Base-by-base conservation (phyloP, 208 protist species). In the Trypanosoma melophagium region DNA sequence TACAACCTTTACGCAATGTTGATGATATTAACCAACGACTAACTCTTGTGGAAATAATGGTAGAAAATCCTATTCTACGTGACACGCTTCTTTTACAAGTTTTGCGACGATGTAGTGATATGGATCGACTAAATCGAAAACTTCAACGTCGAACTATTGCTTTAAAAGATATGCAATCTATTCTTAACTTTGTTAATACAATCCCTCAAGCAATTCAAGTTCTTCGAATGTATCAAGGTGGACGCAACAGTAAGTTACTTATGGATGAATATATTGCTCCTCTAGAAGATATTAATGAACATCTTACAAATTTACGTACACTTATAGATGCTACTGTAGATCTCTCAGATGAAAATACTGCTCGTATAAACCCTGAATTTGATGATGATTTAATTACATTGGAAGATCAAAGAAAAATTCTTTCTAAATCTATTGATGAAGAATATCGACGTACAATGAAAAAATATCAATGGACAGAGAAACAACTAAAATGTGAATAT, bases 1-100 rank as follows among this genome's bases (percentile, higher is more conserved):
- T 98, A 50, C 98, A 99, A 89, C 98, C 98, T 9, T 76, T 99
- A 16, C 79, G 97, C 19, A 88, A 95, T 59, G 66, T 78, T 1
- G 86, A 93, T 0, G 84, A 96, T 31, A 99, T 99, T 69, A 83
- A 90, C 49, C 78, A 93, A 71, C 87, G 98, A 44, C 89, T 95
- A 7, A 85, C 97, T 49, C 86, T 99, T 63, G 96, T 99, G 22
- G 84, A 97, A 56, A 64, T 93, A 9, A 97, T 99, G 52, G 56
- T 95, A 1, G 82, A 98, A 47, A 92, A 89, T 67, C 72, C 84
- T 0, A 81, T 86, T 22, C 57, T 98, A 19, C 83, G 96, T n/a
- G 80, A 97, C 69, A 71, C 83, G 50, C 66, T 98, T 40, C 57
- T 84, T 49, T 77, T 61, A 3, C 83, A 96, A 44, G 87, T 96